Base-by-base conservation (phyloP, 164 flowering plant genomes). In the Aristolochia fimbriata region DNA sequence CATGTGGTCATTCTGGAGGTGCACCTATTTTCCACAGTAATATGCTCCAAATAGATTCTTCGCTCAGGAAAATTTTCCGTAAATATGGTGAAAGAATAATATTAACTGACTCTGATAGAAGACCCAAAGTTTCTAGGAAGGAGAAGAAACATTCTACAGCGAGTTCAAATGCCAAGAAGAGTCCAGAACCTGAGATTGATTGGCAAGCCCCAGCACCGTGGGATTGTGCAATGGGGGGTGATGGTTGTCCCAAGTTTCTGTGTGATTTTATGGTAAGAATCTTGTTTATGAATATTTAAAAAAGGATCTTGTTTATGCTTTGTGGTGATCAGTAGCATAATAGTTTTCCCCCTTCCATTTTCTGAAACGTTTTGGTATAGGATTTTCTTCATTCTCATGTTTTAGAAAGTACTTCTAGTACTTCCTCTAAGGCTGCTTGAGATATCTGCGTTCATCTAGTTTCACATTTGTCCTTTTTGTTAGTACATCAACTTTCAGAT, bases 201-300 rank as follows among this genome's bases (percentile, higher is more conserved):
- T 83, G 89, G 87, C 78, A 77, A 58, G 91, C 92, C 0, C 85
- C 88, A 10, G 77, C 91, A 49, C 99, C 91, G 51, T 86, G 96
- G 97, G 96, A 88, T 66, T 50, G 67, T 25, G 79, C 88, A 12
- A 22, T 72, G 19, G 96, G 88, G 4, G 96, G 94, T 53, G 88
- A 93, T 85, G 96, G 97, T 31, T 78, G 77, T 72, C 92, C 97
- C 5, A 93, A 81, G 70, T 93, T 93, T 75, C 72, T 93, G 20
- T 93, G 97, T 72, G 99, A 93, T 77, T 95, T 86, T 71, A 93
- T 93, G 99, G 99, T 93, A 77, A 72, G 76, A 49, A 27, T 48
- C 16, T 64, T 59, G 41, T 46, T 22, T 57, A 20, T 23, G 19
- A 19, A 20, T 37, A 3, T 37, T 37, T 37, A 37, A 37, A 37